Evolutionary conservation across 2,329 filamentous ascomycete genomes (phyloP), one percentile per base, ranked within the genome.

Genomic region (Curvularia verruculosa): DNA sequence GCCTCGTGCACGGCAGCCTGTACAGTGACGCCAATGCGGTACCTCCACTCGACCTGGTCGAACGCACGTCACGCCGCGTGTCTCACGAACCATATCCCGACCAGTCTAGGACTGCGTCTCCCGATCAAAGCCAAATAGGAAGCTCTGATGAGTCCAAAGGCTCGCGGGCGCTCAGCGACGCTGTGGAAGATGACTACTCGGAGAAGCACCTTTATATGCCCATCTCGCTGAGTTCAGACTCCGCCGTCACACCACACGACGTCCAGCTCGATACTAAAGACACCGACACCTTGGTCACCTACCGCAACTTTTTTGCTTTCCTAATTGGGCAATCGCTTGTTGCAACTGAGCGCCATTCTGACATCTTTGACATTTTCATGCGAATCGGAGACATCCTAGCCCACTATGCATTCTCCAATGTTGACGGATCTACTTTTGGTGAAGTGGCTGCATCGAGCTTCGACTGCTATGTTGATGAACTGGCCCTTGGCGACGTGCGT

Each of bases 401-500:
- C 23, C 79, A 82, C 13, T 87, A 86, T 61, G 81, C 83, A 37
- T 88, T 88, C 67, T 82, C 81, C 31, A 88, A 87, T 65, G 68
- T 85, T 5, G 86, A 88, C 59, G 84, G 84, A 3, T 86, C 85
- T 3, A 87, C 83, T n/a, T 87, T 83, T 66, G 86, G 86, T 56
- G 85, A 88, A 65, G 82, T 85, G 3, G 84, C 84, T 15, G 82
- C 81, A 44, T 79, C 85, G 15, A 89, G 87, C 72, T 92, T 93
- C 65, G 82, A 86, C 59, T 85, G 85, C 67, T 96, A 92, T 69
- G 86, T 93, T 58, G 88, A 93, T 45, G 89, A 95, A 73, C 81
- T 92, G 59, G 83, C 82, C 19, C 79, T 98, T 29, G 89, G 86
- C 3, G 94, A 98, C 75, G 89, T 96, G 45, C 84, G 92, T 52